Conservation (phyloP, 1,284 basidiomycete species). For the Mycena sp. region DNA sequence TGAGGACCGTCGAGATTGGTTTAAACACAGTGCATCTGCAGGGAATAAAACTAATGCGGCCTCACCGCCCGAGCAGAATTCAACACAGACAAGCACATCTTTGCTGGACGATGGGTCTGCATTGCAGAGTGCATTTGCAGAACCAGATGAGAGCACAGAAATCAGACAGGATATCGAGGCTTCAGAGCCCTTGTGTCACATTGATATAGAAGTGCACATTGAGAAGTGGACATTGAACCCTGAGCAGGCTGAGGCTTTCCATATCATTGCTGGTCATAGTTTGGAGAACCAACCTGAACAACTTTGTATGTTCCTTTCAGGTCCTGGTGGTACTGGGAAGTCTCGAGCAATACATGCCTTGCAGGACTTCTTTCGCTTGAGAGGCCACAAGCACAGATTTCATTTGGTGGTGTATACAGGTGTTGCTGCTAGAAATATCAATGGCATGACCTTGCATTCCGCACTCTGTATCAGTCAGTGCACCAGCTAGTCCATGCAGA, state of each 20-base stretch:
- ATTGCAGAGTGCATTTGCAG: not conserved
- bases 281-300: not conserved
- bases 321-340: not conserved
- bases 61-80: too few species aligned
- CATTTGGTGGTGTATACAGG: conserved; percentile 35
- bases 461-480: conserved; percentile 24
- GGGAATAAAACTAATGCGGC: not conserved
- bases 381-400: conserved; percentile 18
- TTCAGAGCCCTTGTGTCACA: not conserved
- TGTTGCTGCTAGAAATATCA: not conserved
- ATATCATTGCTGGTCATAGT: not conserved
- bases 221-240: not conserved
- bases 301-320: not conserved
- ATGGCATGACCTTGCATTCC: conserved; percentile 33
- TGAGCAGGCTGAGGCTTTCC: not conserved
- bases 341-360: too few species aligned
- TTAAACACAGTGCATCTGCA: not conserved
- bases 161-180: not conserved
- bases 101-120: not conserved
- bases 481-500: not conserved
- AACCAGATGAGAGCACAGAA: not conserved
- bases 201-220: conserved; percentile 1
- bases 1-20: not conserved
- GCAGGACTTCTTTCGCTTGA: too few species aligned
- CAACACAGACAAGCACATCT: not conserved